These are phyloP conservation scores for Carpinus viminea DNA, from an alignment of 306 rosid genomes.

Conservation along the genomic window DNA sequence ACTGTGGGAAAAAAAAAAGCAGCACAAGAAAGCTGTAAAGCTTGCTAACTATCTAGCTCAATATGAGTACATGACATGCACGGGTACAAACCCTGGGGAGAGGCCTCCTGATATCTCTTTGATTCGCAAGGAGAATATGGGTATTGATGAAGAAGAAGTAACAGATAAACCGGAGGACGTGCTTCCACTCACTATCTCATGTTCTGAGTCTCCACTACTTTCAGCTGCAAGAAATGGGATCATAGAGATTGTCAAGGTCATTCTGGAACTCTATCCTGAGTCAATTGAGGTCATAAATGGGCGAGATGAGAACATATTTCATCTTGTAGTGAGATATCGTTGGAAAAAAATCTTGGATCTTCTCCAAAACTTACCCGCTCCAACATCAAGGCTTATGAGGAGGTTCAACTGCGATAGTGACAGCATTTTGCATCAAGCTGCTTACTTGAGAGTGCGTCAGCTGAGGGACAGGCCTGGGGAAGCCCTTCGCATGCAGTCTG, in stretches of 20 bases:
- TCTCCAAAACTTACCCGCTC: too few relatives aligned
- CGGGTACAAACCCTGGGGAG: not conserved
- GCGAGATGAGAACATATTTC: not conserved
- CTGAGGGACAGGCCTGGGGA: constrained; percentile 3
- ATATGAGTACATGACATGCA: not conserved
- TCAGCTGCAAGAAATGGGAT: constrained; percentile 2
- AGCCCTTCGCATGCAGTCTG: not conserved
- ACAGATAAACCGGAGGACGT: too few relatives aligned
- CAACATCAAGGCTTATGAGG: not conserved
- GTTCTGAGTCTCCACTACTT: not conserved
- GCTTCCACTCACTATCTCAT: not conserved
- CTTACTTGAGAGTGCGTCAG: not conserved
- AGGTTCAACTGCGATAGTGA: not conserved
- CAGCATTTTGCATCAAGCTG: constrained; percentile 8
- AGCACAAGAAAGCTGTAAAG: not conserved
- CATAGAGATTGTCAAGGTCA: not conserved
- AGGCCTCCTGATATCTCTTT: too few relatives aligned
- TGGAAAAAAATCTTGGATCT: not conserved
- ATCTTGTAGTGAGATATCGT: not conserved
- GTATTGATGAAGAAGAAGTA: too few relatives aligned
- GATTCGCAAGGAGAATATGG: too few relatives aligned
- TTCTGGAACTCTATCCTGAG: not conserved
- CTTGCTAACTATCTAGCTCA: not conserved
- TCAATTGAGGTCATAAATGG: not conserved
- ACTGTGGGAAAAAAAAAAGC: not conserved